Conservation (phyloP, 805 yeast species). For the Spathaspora arborariae region DNA sequence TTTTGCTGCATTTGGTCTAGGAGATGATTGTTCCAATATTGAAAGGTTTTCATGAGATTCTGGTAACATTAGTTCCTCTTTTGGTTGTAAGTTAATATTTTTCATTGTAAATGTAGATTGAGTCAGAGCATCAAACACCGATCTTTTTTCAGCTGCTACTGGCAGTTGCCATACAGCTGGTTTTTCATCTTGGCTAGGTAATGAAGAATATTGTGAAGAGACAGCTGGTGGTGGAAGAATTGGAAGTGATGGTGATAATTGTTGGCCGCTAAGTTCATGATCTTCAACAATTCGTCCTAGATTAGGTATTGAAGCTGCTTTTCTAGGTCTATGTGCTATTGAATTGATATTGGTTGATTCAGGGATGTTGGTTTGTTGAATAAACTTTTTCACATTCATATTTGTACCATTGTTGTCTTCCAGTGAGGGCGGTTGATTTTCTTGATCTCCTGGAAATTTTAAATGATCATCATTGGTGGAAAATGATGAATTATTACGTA, state of each 20-base stretch:
- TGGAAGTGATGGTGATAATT: neutral
- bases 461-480: neutral
- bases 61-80: neutral
- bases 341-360: neutral
- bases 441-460: neutral
- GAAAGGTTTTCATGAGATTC: constrained; percentile 2
- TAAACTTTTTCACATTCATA: neutral
- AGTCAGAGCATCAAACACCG: neutral
- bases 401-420: neutral
- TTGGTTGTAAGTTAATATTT: neutral
- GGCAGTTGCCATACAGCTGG: neutral
- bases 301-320: neutral
- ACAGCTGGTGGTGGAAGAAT: neutral
- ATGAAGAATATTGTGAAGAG: neutral
- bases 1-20: neutral
- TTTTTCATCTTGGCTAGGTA: neutral
- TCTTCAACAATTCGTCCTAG: neutral
- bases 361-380: neutral
- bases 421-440: neutral
- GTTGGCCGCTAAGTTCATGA: neutral
- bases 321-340: neutral
- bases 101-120: neutral
- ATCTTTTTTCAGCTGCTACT: neutral
- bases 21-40: constrained; percentile 4
- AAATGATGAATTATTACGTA: neutral